Conservation (phyloP, 176 grass and related monocot species). For the Triticum urartu region DNA sequence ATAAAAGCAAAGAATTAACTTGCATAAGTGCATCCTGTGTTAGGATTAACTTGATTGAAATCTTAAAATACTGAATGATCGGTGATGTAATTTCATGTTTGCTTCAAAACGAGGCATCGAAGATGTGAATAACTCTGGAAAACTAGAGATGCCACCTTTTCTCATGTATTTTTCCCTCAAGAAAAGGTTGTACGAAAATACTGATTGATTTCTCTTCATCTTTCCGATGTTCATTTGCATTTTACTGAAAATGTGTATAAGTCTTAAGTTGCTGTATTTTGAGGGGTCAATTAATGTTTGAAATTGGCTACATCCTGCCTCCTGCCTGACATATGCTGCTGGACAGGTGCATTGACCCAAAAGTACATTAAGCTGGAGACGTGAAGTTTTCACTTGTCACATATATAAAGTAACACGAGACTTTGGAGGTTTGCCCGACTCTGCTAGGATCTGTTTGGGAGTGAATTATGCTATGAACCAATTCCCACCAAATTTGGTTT, state of each 20-base stretch:
- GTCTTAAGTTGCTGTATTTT: too few species aligned
- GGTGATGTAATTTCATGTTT: conserved; percentile 14
- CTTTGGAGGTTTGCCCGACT: not conserved
- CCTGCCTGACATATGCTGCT: not conserved
- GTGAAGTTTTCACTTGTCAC: not conserved
- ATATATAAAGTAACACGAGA: not conserved
- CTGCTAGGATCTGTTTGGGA: not conserved
- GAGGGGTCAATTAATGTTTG: not conserved
- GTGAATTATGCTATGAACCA: not conserved
- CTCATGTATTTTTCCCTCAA: not conserved
- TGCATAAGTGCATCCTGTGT: not conserved
- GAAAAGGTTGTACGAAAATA: not conserved
- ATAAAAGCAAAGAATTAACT: not conserved
- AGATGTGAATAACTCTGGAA: not conserved
- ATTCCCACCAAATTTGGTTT: not conserved
- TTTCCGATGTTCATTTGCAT: not conserved
- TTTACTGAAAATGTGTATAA: too few species aligned
- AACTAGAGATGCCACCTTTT: not conserved
- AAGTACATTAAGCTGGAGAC: not conserved
- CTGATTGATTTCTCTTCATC: not conserved
- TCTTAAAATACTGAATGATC: not conserved
- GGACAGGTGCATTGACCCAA: not conserved
- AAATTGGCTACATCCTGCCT: not conserved
- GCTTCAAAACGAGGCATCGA: conserved; percentile 1
- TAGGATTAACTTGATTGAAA: not conserved